Conservation (phyloP, 768 basidiomycete genomes). For the Chalciporus pseudorubinellus region DNA sequence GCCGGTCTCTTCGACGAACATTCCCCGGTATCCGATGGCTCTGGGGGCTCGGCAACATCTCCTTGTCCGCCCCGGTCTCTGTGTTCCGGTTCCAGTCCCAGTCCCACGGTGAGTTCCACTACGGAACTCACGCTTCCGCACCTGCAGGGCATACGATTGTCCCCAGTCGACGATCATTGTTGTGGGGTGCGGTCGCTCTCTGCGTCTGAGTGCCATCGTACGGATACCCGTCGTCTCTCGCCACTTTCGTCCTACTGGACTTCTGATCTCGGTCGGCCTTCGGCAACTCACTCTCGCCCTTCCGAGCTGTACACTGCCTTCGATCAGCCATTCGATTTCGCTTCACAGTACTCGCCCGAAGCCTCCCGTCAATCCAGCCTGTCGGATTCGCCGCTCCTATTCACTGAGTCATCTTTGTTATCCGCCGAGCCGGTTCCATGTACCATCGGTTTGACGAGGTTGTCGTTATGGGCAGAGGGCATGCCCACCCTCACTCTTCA, state of each 20-base stretch:
- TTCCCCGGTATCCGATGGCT: conserved; percentile 32
- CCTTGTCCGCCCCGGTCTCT: conserved; percentile 25
- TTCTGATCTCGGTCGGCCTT: conserved; percentile 21
- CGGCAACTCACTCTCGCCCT: conserved; percentile 29
- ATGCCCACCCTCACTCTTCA: conserved; percentile 63
- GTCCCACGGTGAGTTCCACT: conserved; percentile 20
- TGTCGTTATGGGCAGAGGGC: conserved; percentile 64
- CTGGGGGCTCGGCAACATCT: conserved; percentile 29
- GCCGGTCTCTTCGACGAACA: conserved; percentile 32
- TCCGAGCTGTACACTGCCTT: conserved; percentile 22
- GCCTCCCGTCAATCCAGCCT: conserved; percentile 18
- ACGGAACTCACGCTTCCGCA: conserved; percentile 28
- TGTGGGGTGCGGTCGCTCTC: conserved; percentile 33
- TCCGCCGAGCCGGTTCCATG: conserved; percentile 33
- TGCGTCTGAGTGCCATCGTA: conserved; percentile 25
- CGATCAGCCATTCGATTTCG: conserved; percentile 14
- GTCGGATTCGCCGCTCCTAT: conserved; percentile 31
- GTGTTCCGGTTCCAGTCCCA: conserved; percentile 25
- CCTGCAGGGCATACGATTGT: conserved; percentile 17
- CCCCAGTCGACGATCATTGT: conserved; percentile 26
- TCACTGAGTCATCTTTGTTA: conserved; percentile 27
- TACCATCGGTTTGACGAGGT: conserved; percentile 32
- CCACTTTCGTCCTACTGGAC: conserved; percentile 32
- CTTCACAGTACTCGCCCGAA: conserved; percentile 26
- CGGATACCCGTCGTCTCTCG: conserved; percentile 34